phyloP scores from a whole-genome alignment of 176 grass and related monocot species.

The Cocos nucifera region DNA sequence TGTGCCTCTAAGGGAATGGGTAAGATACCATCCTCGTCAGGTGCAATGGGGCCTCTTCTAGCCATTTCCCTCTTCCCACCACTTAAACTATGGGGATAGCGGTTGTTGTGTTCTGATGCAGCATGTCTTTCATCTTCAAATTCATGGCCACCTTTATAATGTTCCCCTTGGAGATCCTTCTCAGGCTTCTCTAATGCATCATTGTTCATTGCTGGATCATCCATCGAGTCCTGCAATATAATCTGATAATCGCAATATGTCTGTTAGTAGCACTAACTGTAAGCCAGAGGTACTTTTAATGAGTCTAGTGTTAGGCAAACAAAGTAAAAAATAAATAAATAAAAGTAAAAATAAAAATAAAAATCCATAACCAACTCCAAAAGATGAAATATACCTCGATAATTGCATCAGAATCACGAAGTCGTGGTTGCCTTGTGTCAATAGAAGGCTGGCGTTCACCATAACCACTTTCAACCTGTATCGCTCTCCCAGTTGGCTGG shows the following conservation, averaged over 20 bases:
- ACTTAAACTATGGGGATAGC: constrained; percentile 19
- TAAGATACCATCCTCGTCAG: constrained; percentile 32
- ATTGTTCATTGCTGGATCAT: constrained; percentile 43
- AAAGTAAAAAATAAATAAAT: constrained; percentile 13
- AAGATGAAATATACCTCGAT: constrained; percentile 65
- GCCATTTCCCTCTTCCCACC: constrained; percentile 32
- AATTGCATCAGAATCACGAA: constrained; percentile 91
- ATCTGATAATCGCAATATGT: constrained; percentile 41
- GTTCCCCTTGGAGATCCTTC: constrained; percentile 47
- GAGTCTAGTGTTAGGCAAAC: not conserved
- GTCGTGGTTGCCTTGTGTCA: constrained; percentile 60
- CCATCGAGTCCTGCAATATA: constrained; percentile 42
- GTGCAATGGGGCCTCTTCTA: constrained; percentile 23
- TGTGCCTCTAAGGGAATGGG: constrained; percentile 18
- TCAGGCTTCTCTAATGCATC: constrained; percentile 46
- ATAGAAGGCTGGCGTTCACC: constrained; percentile 74
- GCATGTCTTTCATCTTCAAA: constrained; percentile 20
- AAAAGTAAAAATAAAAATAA: not conserved
- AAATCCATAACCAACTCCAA: not conserved
- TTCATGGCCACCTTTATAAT: constrained; percentile 22
- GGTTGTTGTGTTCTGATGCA: constrained; percentile 33
- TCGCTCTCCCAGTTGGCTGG: constrained; percentile 90
- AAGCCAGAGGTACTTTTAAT: constrained; percentile 1
- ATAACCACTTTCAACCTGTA: constrained; percentile 78
- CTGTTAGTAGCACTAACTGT: constrained; percentile 1